Evolutionary conservation across 768 basidiomycete species (phyloP).

Genomic region (Macrocybe gigantea): DNA sequence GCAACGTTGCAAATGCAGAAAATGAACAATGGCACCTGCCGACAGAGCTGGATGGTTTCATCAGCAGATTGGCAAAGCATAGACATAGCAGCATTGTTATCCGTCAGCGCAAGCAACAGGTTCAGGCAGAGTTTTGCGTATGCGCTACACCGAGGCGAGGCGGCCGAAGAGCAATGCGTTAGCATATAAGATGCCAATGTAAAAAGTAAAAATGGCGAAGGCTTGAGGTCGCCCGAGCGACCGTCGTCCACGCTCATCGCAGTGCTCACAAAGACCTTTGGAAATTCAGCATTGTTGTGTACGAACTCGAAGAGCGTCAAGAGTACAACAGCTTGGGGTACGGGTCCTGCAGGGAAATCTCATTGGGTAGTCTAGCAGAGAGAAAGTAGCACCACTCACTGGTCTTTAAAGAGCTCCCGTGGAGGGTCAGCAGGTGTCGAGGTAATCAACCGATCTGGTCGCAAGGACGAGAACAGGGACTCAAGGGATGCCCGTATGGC

Average conservation of each 20-base stretch:
- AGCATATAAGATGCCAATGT: constrained; percentile 61
- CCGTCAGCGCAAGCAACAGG: constrained; percentile 43
- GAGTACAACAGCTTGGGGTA: constrained; percentile 52
- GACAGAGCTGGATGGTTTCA: constrained; percentile 49
- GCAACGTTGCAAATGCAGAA: not conserved
- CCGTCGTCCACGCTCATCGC: constrained; percentile 17
- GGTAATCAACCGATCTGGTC: constrained; percentile 49
- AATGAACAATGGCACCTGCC: constrained; percentile 41
- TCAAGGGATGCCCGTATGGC: constrained; percentile 46
- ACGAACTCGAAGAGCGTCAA: constrained; percentile 61
- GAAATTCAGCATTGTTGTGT: constrained; percentile 42
- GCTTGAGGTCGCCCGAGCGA: not conserved
- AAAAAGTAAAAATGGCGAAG: constrained; percentile 36
- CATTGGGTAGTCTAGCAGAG: not conserved
- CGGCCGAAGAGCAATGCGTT: constrained; percentile 59
- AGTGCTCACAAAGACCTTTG: constrained; percentile 37
- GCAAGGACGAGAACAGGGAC: constrained; percentile 43
- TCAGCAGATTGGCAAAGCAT: constrained; percentile 35
- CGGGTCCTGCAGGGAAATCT: constrained; percentile 39
- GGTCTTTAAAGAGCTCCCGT: constrained; percentile 50
- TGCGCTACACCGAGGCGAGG: constrained; percentile 50
- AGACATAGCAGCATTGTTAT: constrained; percentile 42
- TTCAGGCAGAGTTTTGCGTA: constrained; percentile 59
- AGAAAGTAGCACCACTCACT: constrained; percentile 29
- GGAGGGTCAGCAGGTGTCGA: constrained; percentile 40